phyloP scores from a whole-genome alignment of 192 early-diverging fungal species.

The Spizellomyces sp. region DNA sequence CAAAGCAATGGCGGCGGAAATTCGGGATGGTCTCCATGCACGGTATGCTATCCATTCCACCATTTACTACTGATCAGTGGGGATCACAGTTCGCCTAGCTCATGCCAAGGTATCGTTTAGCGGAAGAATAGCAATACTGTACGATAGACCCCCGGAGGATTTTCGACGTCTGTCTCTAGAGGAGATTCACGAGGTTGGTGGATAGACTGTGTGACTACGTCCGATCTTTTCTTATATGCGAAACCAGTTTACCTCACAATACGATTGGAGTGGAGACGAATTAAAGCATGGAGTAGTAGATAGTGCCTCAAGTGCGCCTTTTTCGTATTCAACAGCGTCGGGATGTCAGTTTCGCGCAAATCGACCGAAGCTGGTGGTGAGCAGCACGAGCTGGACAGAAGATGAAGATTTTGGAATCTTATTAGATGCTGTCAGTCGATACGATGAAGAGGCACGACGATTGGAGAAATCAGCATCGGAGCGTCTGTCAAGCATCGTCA shows the following conservation, averaged over 20 bases:
- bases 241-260: too few relatives aligned
- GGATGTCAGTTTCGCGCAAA: neutral
- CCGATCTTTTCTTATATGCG: too few relatives aligned
- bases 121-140: conserved; percentile 74
- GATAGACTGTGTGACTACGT: too few relatives aligned
- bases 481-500: conserved; percentile 13
- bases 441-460: conserved; percentile 47
- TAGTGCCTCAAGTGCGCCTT: neutral
- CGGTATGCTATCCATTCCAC: conserved; percentile 46
- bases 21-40: conserved; percentile 63
- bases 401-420: conserved; percentile 94
- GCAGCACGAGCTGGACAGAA: conserved; percentile 91
- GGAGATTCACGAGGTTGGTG: conserved; percentile 69
- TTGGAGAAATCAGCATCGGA: conserved; percentile 50
- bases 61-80: too few relatives aligned
- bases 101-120: conserved; percentile 20
- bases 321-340: neutral
- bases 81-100: neutral
- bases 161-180: conserved; percentile 65
- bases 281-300: neutral
- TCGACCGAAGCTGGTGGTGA: conserved; percentile 81
- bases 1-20: conserved; percentile 72
- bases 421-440: conserved; percentile 56
- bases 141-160: conserved; percentile 80
- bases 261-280: neutral